These are phyloP conservation scores for Nymphaea thermarum DNA, from an alignment of 164 flowering plant species.

Conservation along the genomic window DNA sequence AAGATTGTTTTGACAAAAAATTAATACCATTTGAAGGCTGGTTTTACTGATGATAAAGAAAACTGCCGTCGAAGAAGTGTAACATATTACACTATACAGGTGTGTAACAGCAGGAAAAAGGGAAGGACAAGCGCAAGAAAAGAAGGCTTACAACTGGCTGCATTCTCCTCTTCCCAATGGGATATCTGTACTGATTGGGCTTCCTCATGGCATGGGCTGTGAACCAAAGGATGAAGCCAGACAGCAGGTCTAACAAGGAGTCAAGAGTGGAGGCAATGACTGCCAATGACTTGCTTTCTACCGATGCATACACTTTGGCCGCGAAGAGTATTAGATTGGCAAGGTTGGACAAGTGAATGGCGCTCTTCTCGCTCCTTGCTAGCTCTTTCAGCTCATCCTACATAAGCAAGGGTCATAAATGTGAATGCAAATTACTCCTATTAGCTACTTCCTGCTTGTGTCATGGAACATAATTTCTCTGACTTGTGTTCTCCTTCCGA, in stretches of 20 bases:
- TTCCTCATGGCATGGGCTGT: slow-evolving; percentile 67
- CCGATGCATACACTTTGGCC: slow-evolving; percentile 76
- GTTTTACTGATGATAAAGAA: neutral
- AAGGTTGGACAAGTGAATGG: slow-evolving; percentile 45
- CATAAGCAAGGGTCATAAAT: too few relatives aligned
- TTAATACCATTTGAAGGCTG: neutral
- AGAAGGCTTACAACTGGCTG: slow-evolving; percentile 64
- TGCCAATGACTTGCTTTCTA: slow-evolving; percentile 72
- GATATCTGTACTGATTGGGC: slow-evolving; percentile 61
- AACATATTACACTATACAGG: too few relatives aligned
- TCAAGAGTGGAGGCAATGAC: slow-evolving; percentile 85
- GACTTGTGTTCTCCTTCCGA: too few relatives aligned
- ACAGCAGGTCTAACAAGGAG: slow-evolving; percentile 67
- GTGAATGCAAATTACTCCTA: too few relatives aligned
- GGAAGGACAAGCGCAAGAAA: neutral
- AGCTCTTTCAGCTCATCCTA: slow-evolving; percentile 65
- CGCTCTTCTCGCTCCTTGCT: slow-evolving; percentile 51
- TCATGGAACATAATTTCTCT: too few relatives aligned
- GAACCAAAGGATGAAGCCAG: slow-evolving; percentile 86
- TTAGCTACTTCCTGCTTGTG: too few relatives aligned
- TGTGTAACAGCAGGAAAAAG: neutral
- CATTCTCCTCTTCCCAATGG: slow-evolving; percentile 80
- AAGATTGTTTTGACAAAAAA: neutral
- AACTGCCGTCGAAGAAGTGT: too few relatives aligned
- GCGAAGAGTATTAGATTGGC: slow-evolving; percentile 56